Evolutionary conservation across 164 flowering plant species (phyloP), one percentile per base, ranked within the genome.

Genomic region (Nymphaea thermarum): DNA sequence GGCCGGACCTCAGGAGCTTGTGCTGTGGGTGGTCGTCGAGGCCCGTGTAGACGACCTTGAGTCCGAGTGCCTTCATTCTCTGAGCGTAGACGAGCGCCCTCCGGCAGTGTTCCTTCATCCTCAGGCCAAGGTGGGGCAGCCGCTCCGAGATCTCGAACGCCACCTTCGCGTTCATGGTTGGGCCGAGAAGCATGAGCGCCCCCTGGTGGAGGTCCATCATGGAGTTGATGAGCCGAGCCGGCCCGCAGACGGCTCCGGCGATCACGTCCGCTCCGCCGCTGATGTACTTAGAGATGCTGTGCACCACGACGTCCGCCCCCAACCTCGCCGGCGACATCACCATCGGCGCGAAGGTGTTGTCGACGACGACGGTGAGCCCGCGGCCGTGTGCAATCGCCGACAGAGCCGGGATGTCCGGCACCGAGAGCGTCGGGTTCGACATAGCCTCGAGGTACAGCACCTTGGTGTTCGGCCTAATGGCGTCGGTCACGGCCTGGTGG

Each of bases 171-270:
- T 93, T 91, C 98, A 93, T 93, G 10, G 97, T 90, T 11, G 98
- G 98, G 6, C 98, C 98, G 2, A 90, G 72, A 0, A 93, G 84
- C 98, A 90, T 93, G 18, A 93, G 73, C 11, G 89, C 17, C 16
- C 98, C 98, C 66, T 87, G 90, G 68, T 85, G 93, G 36, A 90
- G 84, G 72, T 88, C 93, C 98, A 93, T 93, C 96, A 93, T 87
- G 6, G 96, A 84, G 71, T 89, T 93, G 77, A 93, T 82, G n/a
- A 93, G 75, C 70, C 77, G 82, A 3, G 84, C 86, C 5, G 89
- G 84, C 18, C 96, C 98, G 73, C 98, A 93, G 2, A 93, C 82
- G 15, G 88, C 93, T 10, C 96, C 98, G 67, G 98, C 97, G 57
- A 89, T 91, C 44, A 91, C 82, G 61, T 91, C 97, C 66, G 96